Conservation (phyloP, 2,329 filamentous ascomycete species). For the Aureobasidium vineae region DNA sequence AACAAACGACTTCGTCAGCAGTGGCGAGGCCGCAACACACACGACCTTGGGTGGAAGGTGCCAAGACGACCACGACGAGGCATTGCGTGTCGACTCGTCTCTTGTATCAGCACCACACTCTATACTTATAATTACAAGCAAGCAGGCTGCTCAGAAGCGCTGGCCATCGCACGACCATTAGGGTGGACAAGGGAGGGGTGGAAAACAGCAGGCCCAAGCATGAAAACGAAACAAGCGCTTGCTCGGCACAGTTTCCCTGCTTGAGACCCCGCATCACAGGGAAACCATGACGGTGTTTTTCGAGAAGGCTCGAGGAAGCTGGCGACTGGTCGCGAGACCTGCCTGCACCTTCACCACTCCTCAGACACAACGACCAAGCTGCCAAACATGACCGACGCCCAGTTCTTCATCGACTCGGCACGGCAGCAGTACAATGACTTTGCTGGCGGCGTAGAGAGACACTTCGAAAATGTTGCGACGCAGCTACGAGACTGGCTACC, state of each 20-base stretch:
- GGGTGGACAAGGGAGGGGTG: not conserved
- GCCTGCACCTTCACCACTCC: not conserved
- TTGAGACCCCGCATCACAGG: slow-evolving; percentile 3
- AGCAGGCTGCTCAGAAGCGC: not conserved
- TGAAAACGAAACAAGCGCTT: not conserved
- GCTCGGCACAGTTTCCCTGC: slow-evolving; percentile 20
- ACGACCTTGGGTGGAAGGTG: not conserved
- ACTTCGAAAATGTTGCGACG: slow-evolving; percentile 73
- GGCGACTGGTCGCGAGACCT: not conserved
- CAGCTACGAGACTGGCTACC: slow-evolving; percentile 67
- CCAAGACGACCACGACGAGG: slow-evolving; percentile 16
- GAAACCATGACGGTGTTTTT: slow-evolving; percentile 22
- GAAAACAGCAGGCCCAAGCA: not conserved
- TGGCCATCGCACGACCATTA: not conserved
- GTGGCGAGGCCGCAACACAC: slow-evolving; percentile 20
- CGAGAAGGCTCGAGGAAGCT: not conserved
- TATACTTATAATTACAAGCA: too few species aligned
- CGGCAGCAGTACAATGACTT: slow-evolving; percentile 52
- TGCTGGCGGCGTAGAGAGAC: slow-evolving; percentile 75
- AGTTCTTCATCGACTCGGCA: slow-evolving; percentile 38
- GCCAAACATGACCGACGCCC: slow-evolving; percentile 39
- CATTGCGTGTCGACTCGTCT: not conserved
- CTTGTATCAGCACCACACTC: not conserved
- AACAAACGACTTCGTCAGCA: slow-evolving; percentile 20
- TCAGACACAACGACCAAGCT: not conserved